phyloP scores from a whole-genome alignment of 2,329 filamentous ascomycete genomes.

The Alternaria viburni region DNA sequence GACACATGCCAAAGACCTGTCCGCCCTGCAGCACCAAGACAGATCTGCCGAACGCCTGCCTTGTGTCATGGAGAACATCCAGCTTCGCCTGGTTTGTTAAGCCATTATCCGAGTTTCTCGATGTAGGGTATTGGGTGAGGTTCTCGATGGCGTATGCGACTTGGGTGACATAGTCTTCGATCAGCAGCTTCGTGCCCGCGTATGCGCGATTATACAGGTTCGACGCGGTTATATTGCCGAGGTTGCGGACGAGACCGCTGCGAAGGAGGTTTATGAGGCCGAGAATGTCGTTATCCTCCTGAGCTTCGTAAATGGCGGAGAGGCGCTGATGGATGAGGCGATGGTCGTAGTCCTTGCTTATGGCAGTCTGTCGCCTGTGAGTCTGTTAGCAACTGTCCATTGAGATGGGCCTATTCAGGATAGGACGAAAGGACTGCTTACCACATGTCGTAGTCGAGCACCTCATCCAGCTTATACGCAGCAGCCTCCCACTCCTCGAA shows the following conservation, averaged over 20 bases:
- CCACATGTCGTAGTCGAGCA: constrained; percentile 83
- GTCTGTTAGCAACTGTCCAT: constrained; percentile 3
- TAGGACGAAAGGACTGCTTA: constrained; percentile 44
- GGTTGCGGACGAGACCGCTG: constrained; percentile 77
- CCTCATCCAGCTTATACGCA: constrained; percentile 81
- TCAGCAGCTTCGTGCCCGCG: constrained; percentile 85
- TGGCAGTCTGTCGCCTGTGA: constrained; percentile 77
- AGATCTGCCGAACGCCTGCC: constrained; percentile 86
- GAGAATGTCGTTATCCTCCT: constrained; percentile 74
- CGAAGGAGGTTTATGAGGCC: constrained; percentile 79
- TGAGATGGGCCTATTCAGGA: background rate
- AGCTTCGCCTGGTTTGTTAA: constrained; percentile 80
- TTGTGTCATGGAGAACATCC: constrained; percentile 83
- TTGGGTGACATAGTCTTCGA: constrained; percentile 88
- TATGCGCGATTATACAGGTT: constrained; percentile 85
- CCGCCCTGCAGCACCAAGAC: constrained; percentile 88
- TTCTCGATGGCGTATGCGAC: constrained; percentile 82
- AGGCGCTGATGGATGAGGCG: constrained; percentile 80
- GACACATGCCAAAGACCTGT: constrained; percentile 88
- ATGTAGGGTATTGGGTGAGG: constrained; percentile 71
- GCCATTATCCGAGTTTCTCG: constrained; percentile 52
- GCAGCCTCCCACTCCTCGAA: constrained; percentile 89
- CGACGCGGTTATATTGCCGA: constrained; percentile 87
- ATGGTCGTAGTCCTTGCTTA: constrained; percentile 84
- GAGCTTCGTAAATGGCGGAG: constrained; percentile 71